phyloP scores from a whole-genome alignment of 2,329 filamentous ascomycete species.

The Pestalotiopsis sp. region DNA sequence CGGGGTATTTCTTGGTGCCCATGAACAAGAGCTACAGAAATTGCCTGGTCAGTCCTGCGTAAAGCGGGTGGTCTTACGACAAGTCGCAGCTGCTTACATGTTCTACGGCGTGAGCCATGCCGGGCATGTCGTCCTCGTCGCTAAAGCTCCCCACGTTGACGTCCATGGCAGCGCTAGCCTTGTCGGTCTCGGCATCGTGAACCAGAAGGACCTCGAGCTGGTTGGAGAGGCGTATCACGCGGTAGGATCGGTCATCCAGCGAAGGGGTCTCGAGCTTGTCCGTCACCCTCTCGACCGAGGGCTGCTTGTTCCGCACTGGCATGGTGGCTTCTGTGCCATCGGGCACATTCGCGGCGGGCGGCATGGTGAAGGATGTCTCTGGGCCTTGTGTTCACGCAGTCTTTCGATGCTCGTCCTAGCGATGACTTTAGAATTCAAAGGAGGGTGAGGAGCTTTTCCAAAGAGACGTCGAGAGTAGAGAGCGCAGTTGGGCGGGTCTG shows the following conservation, averaged over 20 bases:
- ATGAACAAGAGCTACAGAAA: conserved; percentile 77
- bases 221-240: conserved; percentile 84
- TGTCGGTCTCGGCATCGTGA: conserved; percentile 93
- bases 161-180: conserved; percentile 79
- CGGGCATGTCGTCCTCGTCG: conserved; percentile 86
- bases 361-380: conserved; percentile 6
- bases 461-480: neutral
- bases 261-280: conserved; percentile 35
- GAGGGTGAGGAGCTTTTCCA: neutral
- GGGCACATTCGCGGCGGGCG: conserved; percentile 19
- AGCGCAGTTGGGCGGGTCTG: conserved; percentile 2
- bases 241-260: conserved; percentile 81
- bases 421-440: neutral
- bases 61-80: neutral
- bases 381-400: neutral
- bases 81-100: conserved; percentile 57
- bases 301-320: conserved; percentile 30
- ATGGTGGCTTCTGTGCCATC: conserved; percentile 27
- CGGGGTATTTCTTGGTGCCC: conserved; percentile 97
- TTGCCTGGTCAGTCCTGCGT: neutral
- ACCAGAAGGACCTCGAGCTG: conserved; percentile 89
- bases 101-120: conserved; percentile 95
- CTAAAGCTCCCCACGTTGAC: conserved; percentile 78
- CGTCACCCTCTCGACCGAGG: conserved; percentile 36
- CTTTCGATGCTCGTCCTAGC: neutral